Evolutionary conservation across 1,284 basidiomycete species (phyloP), one percentile per base, ranked within the genome.

Genomic region (Fomitopsis betulina): DNA sequence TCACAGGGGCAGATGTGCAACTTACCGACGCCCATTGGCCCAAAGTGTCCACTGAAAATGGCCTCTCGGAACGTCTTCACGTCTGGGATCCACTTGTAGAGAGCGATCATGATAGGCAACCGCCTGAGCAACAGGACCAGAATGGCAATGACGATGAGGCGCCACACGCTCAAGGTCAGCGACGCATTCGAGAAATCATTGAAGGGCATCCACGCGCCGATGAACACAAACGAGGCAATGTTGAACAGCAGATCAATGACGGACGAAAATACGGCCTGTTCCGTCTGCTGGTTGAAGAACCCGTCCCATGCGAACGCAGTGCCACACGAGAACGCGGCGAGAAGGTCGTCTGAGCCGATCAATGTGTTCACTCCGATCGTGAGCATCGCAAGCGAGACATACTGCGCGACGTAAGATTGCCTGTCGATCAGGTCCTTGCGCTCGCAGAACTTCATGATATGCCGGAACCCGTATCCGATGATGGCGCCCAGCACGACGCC

Each of bases 291-390:
- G 75, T 96, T 96, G 80, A 98, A 98, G 80, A 97, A 98, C 62
- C 96, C 93, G 66, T 99, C 96, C 96, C 96, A 99, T 0, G 96
- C 97, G 70, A 98, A 99, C 1, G 95, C 94, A 3, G 92, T 89
- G 23, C 97, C 97, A 68, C 96, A 98, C 1, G 90, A 89, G 71
- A 99, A 99, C 0, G 96, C 91, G 12, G 96, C 92, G 9, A 98
- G 80, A 13, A 98, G 83, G 73, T 98, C 95, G 74, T 98, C 95
- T 19, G 92, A 91, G n/a, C 95, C 95, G 25, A 96, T 80, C 15
- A 97, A 79, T 0, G 89, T 90, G 56, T 88, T 90, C 38, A 91
- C 81, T 33, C 94, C 95, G 58, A 94, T 89, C 19, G 91, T 93
- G 63, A 96, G 78, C 65, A 91, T 79, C 7, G 90, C 88, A 50